Base-by-base conservation (phyloP, 306 rosid species). In the Lotus japonicus region DNA sequence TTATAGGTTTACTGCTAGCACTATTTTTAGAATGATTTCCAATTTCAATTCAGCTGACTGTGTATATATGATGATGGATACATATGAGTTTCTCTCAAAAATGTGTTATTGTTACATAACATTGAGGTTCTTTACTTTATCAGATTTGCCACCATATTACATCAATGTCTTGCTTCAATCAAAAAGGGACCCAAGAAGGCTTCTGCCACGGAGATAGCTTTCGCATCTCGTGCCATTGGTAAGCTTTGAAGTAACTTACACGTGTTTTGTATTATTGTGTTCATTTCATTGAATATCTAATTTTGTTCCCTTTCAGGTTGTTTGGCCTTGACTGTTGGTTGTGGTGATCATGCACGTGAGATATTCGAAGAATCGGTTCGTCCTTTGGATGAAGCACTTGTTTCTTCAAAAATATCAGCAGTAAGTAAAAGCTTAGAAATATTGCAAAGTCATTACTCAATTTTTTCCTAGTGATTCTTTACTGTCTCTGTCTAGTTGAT, bases 101-200 rank as follows among this genome's bases (percentile, higher is more conserved):
- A 28, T 58, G 63, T 15, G 63, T 15, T 43, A 36, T 64, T 51
- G 59, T 68, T 51, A 63, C 33, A 38, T 66, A 72, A 74, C 60
- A 14, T 41, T 28, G 59, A 16, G 53, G 39, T 16, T 41, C 48
- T 71, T 33, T 69, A 12, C 48, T 73, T 70, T 58, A 53, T 43
- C 85, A 94, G 98, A 49, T 94, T 85, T 79, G 97, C 95, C 42
- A 94, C 98, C 43, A 76, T 94, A 72, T 79, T 94, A 72, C 97
- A 94, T 57, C 97, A 74, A 44, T 90, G 92, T 70, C 84, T 94
- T 77, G 85, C 71, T 87, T 90, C 86, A 61, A 59, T 94, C 9
- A 94, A 88, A 84, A 82, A 82, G 35, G 97, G 98, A 58, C 62
- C 90, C 15, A 94, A 88, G 86, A 82, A 82, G 70, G 96, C 96